phyloP scores from a whole-genome alignment of 495 filamentous ascomycete species.

The Aspergillus ellipticus region DNA sequence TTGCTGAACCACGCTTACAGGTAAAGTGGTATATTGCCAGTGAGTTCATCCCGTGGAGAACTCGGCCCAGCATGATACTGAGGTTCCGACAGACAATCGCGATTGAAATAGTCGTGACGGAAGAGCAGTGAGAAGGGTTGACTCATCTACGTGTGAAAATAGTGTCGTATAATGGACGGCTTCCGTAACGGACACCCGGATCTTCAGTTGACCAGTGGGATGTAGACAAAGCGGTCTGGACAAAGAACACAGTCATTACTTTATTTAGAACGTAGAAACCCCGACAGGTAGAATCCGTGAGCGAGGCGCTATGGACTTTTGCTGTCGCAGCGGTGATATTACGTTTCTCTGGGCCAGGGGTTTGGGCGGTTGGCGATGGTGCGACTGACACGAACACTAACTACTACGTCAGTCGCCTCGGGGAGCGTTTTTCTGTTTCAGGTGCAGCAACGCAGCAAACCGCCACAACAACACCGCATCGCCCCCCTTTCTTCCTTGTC shows the following conservation, averaged over 20 bases:
- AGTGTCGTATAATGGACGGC: background rate
- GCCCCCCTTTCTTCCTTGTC: conserved; percentile 14
- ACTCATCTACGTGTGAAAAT: background rate
- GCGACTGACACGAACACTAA: background rate
- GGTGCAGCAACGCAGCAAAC: conserved; percentile 14
- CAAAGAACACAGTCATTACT: background rate
- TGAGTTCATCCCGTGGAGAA: background rate
- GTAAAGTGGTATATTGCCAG: background rate
- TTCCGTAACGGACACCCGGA: background rate
- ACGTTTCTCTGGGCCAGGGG: background rate
- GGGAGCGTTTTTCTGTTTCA: conserved; percentile 21
- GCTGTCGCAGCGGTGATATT: background rate
- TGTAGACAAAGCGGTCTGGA: background rate
- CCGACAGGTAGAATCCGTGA: background rate
- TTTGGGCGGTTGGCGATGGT: background rate
- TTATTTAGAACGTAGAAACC: background rate
- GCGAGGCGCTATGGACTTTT: background rate
- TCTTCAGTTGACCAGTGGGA: background rate
- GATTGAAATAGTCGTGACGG: background rate
- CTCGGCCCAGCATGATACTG: background rate
- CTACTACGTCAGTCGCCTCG: conserved; percentile 21
- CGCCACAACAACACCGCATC: conserved; percentile 17
- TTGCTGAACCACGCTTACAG: background rate
- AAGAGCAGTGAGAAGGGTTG: background rate
- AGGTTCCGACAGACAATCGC: background rate